These are phyloP conservation scores for Boletus tylopilopsis DNA, from an alignment of 768 basidiomycete genomes.

Conservation along the genomic window DNA sequence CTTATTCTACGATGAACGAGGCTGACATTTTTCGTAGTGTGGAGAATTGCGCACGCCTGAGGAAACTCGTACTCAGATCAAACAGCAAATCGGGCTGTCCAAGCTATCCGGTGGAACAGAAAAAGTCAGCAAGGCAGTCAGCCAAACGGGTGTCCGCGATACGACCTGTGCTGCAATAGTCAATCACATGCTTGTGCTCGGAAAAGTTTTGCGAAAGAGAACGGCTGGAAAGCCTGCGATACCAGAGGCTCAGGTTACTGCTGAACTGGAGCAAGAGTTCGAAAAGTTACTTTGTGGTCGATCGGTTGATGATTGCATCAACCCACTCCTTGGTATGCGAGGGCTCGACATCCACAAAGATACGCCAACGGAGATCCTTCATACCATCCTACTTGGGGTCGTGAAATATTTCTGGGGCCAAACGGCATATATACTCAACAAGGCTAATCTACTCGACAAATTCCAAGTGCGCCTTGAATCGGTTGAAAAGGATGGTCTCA, in stretches of 20 bases:
- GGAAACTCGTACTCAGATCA: neutral
- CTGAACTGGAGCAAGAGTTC: slow-evolving; percentile 1
- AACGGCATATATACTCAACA: slow-evolving; percentile 20
- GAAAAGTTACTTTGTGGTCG: neutral
- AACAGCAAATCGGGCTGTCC: slow-evolving; percentile 4
- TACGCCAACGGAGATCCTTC: slow-evolving; percentile 32
- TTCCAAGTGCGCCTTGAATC: slow-evolving; percentile 29
- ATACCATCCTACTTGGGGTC: slow-evolving; percentile 33
- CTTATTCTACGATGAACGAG: too few relatives aligned
- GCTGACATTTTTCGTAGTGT: neutral
- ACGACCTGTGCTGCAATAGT: slow-evolving; percentile 28
- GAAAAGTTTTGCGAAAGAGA: slow-evolving; percentile 3
- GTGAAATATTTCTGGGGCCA: slow-evolving; percentile 35
- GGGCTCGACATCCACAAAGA: slow-evolving; percentile 32
- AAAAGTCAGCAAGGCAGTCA: slow-evolving; percentile 18
- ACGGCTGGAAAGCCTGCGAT: neutral
- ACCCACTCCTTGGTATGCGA: slow-evolving; percentile 9
- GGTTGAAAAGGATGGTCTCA: slow-evolving; percentile 21
- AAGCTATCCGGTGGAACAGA: slow-evolving; percentile 5
- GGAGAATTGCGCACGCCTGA: slow-evolving; percentile 8
- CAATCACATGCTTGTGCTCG: slow-evolving; percentile 29
- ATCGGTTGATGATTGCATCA: slow-evolving; percentile 9
- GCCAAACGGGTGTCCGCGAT: slow-evolving; percentile 36
- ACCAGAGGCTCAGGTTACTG: neutral
- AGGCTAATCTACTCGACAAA: slow-evolving; percentile 6